phyloP scores from a whole-genome alignment of 2,329 filamentous ascomycete species.

The Arthroderma sp. region DNA sequence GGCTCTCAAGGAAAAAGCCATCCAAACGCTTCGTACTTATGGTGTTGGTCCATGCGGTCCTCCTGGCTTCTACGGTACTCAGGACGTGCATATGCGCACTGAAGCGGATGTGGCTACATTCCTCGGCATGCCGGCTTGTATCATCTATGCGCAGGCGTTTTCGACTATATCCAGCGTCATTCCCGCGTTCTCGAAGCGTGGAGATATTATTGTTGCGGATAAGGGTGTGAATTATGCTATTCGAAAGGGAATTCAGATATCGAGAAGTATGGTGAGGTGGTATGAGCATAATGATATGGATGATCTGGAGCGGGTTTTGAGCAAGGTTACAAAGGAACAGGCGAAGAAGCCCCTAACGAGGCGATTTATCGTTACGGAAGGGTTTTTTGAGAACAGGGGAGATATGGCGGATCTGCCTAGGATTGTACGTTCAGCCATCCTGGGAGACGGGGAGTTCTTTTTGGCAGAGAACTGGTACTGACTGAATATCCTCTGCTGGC shows the following conservation, averaged over 20 bases:
- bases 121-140: constrained; percentile 74
- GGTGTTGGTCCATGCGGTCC: constrained; percentile 94
- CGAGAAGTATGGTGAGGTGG: constrained; percentile 80
- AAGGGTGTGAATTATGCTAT: constrained; percentile 87
- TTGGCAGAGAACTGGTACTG: constrained; percentile 4
- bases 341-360: constrained; percentile 76
- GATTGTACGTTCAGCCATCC: constrained; percentile 44
- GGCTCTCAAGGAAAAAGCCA: constrained; percentile 83
- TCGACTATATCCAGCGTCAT: constrained; percentile 96
- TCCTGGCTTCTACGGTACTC: constrained; percentile 94
- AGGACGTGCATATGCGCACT: constrained; percentile 95
- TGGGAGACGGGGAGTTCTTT: no score
- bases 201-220: constrained; percentile 93
- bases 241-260: constrained; percentile 86
- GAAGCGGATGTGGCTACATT: constrained; percentile 88
- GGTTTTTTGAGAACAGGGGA: constrained; percentile 79
- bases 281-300: constrained; percentile 95
- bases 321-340: constrained; percentile 77
- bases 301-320: constrained; percentile 73
- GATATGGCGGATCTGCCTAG: constrained; percentile 75
- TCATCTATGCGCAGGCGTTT: constrained; percentile 92
- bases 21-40: constrained; percentile 85
- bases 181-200: constrained; percentile 90
- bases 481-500: constrained; percentile 4
- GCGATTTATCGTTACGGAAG: constrained; percentile 92